Evolutionary conservation across 73 alveolate species (phyloP), one percentile per base, ranked within the genome.

Genomic region (Loxodes magnus): DNA sequence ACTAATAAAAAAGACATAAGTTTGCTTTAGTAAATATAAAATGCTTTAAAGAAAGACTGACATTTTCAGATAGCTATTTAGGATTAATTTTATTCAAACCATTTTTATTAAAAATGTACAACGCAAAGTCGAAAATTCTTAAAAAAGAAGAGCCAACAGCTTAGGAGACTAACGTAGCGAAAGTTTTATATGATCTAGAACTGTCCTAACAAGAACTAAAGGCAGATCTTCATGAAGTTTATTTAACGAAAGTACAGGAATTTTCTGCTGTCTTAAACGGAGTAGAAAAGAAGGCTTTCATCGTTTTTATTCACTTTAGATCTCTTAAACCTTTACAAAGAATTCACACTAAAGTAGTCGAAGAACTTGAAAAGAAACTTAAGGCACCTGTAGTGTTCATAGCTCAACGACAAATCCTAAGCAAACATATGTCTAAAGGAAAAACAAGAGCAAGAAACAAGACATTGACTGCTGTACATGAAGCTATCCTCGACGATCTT

Each of bases 391-490:
- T 67, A 22, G 80, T 54, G 42, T 29, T 56, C 17, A 49, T 67
- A 34, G 56, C 65, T 50, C 35, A 53, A 56, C 30, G 80, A 24
- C 54, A 71, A 52, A 67, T 67, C 30, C 23, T 67, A 39, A 58
- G 51, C 37, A 56, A 56, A 54, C 43, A 44, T 19, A 19, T 65
- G 36, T 27, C 51, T 54, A 65, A 48, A 57, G 79, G n/a, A 0
- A 43, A 31, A 52, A 46, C 23, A 26, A 56, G 77, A 2, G 69
- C 77, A 16, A 35, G 61, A 14, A 33, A 53, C 27, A 59, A 68
- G 22, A 78, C 96, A 28, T 60, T 83, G 66, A 83, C 90, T 16
- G 50, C 79, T 2, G 96, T 83, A 53, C 89, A 83, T 67, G 91
- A 71, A 51, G 82, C 82, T 14, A 50, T 72, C 56, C 79, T 83